A percentile compares a stretch with the other conserved stretches of the same genome.
These are phyloP conservation scores for Przewalskia tangutica DNA, from an alignment of 257 asterid genomes.

Conservation along the genomic window DNA sequence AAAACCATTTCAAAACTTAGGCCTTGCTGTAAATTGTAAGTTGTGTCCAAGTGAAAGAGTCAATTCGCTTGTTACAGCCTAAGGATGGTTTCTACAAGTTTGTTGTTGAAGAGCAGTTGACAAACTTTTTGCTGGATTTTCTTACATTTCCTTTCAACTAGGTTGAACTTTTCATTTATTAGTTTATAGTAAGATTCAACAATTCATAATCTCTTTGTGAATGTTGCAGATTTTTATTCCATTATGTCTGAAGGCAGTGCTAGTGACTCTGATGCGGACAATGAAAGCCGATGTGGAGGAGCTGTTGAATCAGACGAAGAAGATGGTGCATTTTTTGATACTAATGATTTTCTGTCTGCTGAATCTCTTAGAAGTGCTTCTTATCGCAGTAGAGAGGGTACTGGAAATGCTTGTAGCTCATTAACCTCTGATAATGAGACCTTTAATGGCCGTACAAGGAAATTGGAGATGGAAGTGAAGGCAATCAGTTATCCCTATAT, in stretches of 20 bases:
- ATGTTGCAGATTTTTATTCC: slow-evolving; percentile 79
- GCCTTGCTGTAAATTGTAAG: not conserved
- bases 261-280: slow-evolving; percentile 90
- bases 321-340: slow-evolving; percentile 72
- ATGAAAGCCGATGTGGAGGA: slow-evolving; percentile 73
- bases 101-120: not conserved
- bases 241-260: slow-evolving; percentile 93
- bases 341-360: slow-evolving; percentile 78
- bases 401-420: slow-evolving; percentile 38
- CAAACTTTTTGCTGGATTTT: not conserved
- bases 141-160: not conserved
- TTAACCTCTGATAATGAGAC: slow-evolving; percentile 51
- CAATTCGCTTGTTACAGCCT: not conserved
- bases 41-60: not conserved
- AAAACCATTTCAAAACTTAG: not conserved
- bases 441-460: slow-evolving; percentile 45
- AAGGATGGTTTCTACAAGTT: not conserved
- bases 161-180: not conserved
- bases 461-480: slow-evolving; percentile 43
- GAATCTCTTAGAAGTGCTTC: slow-evolving; percentile 90
- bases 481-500: slow-evolving; percentile 56
- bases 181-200: not conserved
- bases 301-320: slow-evolving; percentile 91
- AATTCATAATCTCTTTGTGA: not conserved
- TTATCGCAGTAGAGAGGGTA: slow-evolving; percentile 73